A percentile compares a stretch with the other conserved stretches of the same genome.
Evolutionary conservation across 1,139 yeast genomes (phyloP).

Genomic region (Hansenula sp.): DNA sequence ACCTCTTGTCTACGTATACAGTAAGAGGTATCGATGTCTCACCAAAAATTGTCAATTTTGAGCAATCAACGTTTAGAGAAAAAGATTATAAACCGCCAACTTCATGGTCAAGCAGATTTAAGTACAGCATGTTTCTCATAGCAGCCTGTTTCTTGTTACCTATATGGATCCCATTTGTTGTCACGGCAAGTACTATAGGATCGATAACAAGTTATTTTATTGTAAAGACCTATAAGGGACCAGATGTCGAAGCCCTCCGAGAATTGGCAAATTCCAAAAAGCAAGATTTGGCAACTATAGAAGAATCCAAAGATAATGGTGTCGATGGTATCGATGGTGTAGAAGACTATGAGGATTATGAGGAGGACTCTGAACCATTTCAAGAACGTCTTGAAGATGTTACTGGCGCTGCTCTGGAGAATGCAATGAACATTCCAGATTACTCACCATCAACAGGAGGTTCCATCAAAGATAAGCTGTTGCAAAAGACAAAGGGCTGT

Average conservation of each 20-base stretch:
- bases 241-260: conserved; percentile 9
- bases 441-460: conserved; percentile 5
- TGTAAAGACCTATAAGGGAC: conserved; percentile 15
- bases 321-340: conserved; percentile 4
- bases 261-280: conserved; percentile 13
- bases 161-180: conserved; percentile 49
- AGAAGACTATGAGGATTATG: not conserved
- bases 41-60: conserved; percentile 57
- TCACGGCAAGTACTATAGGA: conserved; percentile 38
- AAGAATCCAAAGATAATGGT: no score
- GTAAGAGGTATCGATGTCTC: conserved; percentile 25
- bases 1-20: conserved; percentile 13
- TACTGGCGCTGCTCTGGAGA: conserved; percentile 17
- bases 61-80: conserved; percentile 25
- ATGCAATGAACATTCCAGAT: conserved; percentile 19
- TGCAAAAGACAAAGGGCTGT: not conserved
- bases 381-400: conserved; percentile 16
- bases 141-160: conserved; percentile 41
- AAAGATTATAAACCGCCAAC: conserved; percentile 5
- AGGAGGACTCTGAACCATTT: conserved; percentile 3
- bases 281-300: no score
- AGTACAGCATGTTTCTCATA: conserved; percentile 30
- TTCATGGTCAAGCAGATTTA: conserved; percentile 22
- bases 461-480: not conserved
- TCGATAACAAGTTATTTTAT: conserved; percentile 23